Evolutionary conservation across 164 flowering plant genomes (phyloP).

Genomic region (Stephania yunnanensis): DNA sequence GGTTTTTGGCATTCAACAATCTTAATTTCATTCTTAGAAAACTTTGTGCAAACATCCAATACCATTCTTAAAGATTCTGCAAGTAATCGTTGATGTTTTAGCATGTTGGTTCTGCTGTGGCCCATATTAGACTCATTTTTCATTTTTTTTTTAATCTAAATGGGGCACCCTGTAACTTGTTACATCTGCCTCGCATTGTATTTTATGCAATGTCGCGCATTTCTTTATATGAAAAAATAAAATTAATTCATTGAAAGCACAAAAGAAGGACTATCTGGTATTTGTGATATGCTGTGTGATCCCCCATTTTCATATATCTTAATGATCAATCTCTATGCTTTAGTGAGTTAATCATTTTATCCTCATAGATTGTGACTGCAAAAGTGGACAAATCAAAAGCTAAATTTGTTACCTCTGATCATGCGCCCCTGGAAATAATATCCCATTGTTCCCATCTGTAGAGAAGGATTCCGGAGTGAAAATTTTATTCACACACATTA

Average conservation of each 20-base stretch:
- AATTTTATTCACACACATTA: not conserved
- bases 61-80: not conserved
- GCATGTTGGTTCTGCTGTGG: not conserved
- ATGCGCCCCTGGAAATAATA: not conserved
- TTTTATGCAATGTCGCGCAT: not conserved
- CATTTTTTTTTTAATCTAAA: not conserved
- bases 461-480: not conserved
- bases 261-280: not conserved
- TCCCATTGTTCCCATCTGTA: not conserved
- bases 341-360: not conserved
- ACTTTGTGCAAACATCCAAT: not conserved
- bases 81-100: not conserved
- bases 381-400: not conserved
- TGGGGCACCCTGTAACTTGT: not conserved
- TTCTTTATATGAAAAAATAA: not conserved
- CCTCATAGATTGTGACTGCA: not conserved
- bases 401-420: not conserved
- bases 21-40: too few species aligned
- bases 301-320: not conserved
- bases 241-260: not conserved
- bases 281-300: not conserved
- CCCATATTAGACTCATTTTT: not conserved
- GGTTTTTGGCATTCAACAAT: too few species aligned
- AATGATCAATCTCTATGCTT: not conserved
- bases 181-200: not conserved